phyloP scores from a whole-genome alignment of 2,329 filamentous ascomycete species.

The Parastagonospora avenae region DNA sequence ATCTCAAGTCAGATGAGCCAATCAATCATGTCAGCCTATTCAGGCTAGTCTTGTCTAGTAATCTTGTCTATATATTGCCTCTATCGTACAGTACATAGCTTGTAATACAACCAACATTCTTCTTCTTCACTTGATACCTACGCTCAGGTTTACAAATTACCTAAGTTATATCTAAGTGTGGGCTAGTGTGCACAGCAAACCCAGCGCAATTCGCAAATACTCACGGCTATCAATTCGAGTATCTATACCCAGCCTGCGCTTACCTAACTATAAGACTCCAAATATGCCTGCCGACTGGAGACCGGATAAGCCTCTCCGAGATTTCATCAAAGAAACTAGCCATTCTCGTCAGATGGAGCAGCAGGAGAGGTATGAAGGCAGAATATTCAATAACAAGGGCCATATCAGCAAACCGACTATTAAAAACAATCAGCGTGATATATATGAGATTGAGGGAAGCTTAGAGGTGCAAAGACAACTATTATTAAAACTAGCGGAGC shows the following conservation, averaged over 20 bases:
- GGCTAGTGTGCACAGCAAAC: neutral
- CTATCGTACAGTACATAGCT: too few relatives aligned
- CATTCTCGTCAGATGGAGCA: constrained; percentile 8
- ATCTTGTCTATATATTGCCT: too few relatives aligned
- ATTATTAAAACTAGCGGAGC: constrained; percentile 16
- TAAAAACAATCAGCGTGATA: constrained; percentile 5
- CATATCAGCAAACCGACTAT: neutral
- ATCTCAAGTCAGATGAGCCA: too few relatives aligned
- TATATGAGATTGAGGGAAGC: constrained; percentile 9
- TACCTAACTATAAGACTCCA: neutral
- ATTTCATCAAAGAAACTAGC: constrained; percentile 9
- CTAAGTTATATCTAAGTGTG: constrained; percentile 6
- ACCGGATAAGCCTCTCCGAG: neutral
- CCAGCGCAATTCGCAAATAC: neutral
- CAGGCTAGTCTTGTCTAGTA: too few relatives aligned
- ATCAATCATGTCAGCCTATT: too few relatives aligned
- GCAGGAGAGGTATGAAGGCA: constrained; percentile 6
- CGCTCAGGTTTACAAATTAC: too few relatives aligned
- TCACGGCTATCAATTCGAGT: neutral
- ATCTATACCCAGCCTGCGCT: neutral
- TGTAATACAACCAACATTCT: too few relatives aligned
- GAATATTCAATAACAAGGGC: constrained; percentile 12
- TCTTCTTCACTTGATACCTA: too few relatives aligned
- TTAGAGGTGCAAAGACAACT: constrained; percentile 14
- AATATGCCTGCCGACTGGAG: neutral